Evolutionary conservation across 495 filamentous ascomycete genomes (phyloP), one percentile per base, ranked within the genome.

Genomic region (Podospora appendiculata): DNA sequence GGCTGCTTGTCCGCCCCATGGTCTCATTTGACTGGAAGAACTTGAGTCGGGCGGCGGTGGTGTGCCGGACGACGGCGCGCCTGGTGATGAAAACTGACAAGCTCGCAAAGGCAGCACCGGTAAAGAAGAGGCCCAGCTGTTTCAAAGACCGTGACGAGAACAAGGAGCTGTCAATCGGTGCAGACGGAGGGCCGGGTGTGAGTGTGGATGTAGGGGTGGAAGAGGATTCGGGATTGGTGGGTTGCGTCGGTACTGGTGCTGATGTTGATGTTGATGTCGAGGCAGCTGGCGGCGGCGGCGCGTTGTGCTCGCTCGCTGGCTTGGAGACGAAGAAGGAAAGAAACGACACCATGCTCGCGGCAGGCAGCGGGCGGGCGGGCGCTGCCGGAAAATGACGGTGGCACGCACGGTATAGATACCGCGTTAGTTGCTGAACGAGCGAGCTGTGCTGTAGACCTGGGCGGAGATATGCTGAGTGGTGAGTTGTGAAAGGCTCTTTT

Each of bases 51-150:
- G 77, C 68, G 5, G 69, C 64, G 39, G 70, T 68, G 51, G 69
- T 72, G 49, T 86, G 82, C 16, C 76, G 77, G 25, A 62, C 47
- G 45, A 87, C 69, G 8, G 87, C 72, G 16, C 90, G 82, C 7
- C 88, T 79, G 10, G 90, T 88, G n/a, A 88, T 70, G 35, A 81
- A 48, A 3, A 83, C 67, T 19, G 88, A 87, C 56, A 90, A 67
- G 39, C 74, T 64, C 63, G 89, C 77, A 69, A 92, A 94, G 57
- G 80, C 70, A 17, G 84, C 75, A 52, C 90, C 90, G 64, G 79
- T 83, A 56, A 83, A 70, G 70, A 89, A 51, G 47, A 48, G n/a
- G 16, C 34, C 33, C 6, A 40, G 34, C 16, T 48, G 47, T 16
- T 39, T 48, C 16, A 48, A 5, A 0, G 47, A 48, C n/a, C 47